Evolutionary conservation across 2,329 filamentous ascomycete species (phyloP), one percentile per base, ranked within the genome.

Genomic region (Coniosporium tulheliwenetii): DNA sequence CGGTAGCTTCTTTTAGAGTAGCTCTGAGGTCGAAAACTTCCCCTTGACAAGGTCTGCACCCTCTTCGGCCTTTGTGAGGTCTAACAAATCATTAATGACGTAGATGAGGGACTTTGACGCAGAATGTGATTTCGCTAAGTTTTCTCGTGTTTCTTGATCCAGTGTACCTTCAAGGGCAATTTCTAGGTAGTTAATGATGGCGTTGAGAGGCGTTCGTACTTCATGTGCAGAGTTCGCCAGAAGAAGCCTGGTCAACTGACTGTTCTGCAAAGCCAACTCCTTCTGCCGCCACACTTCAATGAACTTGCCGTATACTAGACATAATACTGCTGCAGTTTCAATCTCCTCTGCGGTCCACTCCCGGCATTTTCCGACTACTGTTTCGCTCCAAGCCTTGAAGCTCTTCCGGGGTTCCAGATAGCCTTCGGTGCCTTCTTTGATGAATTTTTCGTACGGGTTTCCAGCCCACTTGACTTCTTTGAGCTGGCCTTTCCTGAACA

Each of bases 251-350:
- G 85, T 93, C 2, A 94, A 66, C 44, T 87, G 81, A 48, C 81
- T 93, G 53, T 69, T 89, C 50, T 93, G 81, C 44, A 93, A 55
- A 0, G 83, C 83, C 1, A 79, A 80, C 56, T 94, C 86, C 48
- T 93, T 93, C 54, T 93, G 84, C 42, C 85, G 71, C 86, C 86
- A 93, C 1, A 93, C 85, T 52, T 93, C 83, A 50, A 93, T 93
- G 55, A 94, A 94, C 56, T 75, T 80, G 55, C 82, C 84, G 46
- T 94, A 94, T 1, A 94, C 84, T 8, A 93, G 64, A 52, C 85
- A 93, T 2, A 94, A 66, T 0, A 93, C 83, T 1, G 85, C 84
- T 0, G 86, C 85, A 0, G 85, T 93, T 58, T 94, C 86, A 2
- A 93, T 71, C 53, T 94, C 84, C 46, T 93, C 82, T 52, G 91